These are phyloP conservation scores for Citrus sinensis DNA, from an alignment of 345 rosid species.

Conservation along the genomic window DNA sequence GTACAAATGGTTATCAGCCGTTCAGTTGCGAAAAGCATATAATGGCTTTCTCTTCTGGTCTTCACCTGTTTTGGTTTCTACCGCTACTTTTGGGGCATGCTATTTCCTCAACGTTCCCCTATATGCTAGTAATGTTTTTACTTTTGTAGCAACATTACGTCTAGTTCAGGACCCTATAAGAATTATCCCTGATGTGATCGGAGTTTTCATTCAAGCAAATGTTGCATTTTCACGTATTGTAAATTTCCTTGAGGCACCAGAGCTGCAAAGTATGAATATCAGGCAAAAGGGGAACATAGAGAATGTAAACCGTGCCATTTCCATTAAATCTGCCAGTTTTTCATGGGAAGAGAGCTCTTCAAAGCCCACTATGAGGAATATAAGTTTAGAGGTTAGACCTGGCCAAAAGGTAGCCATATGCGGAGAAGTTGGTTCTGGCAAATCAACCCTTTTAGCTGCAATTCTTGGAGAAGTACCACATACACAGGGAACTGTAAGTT, in stretches of 20 bases:
- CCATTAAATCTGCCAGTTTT: constrained; percentile 58
- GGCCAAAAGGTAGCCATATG: constrained; percentile 86
- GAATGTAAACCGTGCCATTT: constrained; percentile 29
- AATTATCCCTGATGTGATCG: constrained; percentile 80
- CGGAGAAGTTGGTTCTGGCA: constrained; percentile 97
- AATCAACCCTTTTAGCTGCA: constrained; percentile 87
- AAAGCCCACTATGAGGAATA: constrained; percentile 59
- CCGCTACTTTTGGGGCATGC: constrained; percentile 86
- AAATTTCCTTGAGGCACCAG: constrained; percentile 84
- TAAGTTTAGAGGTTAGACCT: constrained; percentile 49
- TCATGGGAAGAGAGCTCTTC: constrained; percentile 71
- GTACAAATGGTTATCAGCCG: constrained; percentile 68
- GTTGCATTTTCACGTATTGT: constrained; percentile 78
- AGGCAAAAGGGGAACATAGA: constrained; percentile 31
- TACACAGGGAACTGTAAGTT: constrained; percentile 64
- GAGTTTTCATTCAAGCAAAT: constrained; percentile 80
- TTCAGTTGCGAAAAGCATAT: constrained; percentile 68
- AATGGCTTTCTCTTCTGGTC: constrained; percentile 79
- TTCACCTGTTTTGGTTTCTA: constrained; percentile 84
- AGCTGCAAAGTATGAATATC: constrained; percentile 57
- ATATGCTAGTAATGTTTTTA: constrained; percentile 81
- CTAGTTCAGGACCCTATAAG: constrained; percentile 88
- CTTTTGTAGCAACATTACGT: constrained; percentile 86
- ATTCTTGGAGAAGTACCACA: constrained; percentile 86
- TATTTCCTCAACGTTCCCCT: constrained; percentile 72